phyloP scores from a whole-genome alignment of 169 alveolate genomes.

The Cryptosporidium ryanae region DNA sequence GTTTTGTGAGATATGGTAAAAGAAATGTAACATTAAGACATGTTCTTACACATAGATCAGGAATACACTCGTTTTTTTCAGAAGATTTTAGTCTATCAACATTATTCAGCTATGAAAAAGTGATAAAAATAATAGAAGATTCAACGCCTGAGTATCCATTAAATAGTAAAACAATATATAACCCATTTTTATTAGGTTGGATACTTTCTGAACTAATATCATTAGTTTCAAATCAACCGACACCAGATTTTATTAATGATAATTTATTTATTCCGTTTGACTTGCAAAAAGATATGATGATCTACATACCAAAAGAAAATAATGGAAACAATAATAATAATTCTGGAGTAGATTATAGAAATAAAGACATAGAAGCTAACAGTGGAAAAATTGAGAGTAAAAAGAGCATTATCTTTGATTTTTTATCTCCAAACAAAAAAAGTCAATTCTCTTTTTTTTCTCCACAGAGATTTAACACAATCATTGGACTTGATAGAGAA shows the following conservation, averaged over 20 bases:
- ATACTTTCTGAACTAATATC: slow-evolving; percentile 47
- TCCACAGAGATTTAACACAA: background rate
- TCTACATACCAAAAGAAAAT: slow-evolving; percentile 2
- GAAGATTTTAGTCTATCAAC: slow-evolving; percentile 76
- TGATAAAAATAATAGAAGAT: slow-evolving; percentile 77
- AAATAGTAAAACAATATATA: slow-evolving; percentile 19
- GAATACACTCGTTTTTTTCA: slow-evolving; percentile 77
- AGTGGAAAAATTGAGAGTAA: background rate
- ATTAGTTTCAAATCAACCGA: slow-evolving; percentile 38
- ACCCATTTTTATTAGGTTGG: slow-evolving; percentile 63
- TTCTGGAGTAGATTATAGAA: background rate
- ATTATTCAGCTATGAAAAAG: slow-evolving; percentile 68
- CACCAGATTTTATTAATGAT: slow-evolving; percentile 20
- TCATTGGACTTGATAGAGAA: background rate
- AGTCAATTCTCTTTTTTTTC: background rate
- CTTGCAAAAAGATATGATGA: slow-evolving; percentile 21
- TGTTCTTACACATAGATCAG: slow-evolving; percentile 77
- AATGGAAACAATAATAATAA: background rate
- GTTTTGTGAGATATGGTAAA: slow-evolving; percentile 79
- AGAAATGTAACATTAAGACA: slow-evolving; percentile 78
- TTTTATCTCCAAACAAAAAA: background rate
- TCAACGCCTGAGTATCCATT: slow-evolving; percentile 46
- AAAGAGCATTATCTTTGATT: background rate
- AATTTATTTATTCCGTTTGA: slow-evolving; percentile 32
- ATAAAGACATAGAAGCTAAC: background rate